Evolutionary conservation across 2,329 filamentous ascomycete genomes (phyloP), one percentile per base, ranked within the genome.

Genomic region (Sphaerulina vaccinii): DNA sequence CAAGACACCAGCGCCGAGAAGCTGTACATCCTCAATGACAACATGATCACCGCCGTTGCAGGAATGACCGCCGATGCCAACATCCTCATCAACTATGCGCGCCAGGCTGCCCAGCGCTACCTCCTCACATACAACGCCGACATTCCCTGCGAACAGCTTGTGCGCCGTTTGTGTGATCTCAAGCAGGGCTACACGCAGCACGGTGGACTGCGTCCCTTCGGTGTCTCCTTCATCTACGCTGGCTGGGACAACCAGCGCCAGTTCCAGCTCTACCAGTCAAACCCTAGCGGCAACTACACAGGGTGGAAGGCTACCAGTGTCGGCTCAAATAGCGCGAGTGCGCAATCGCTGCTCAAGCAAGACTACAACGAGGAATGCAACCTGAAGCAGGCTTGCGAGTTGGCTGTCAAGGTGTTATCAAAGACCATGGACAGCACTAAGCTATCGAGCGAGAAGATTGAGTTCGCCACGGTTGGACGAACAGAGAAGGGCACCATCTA

Each of bases 341-440:
- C 95, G 8, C 91, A 96, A 75, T 96, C 90, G 74, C 75, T 99
- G 73, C 75, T 99, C 72, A 99, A 99, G 82, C 93, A 99, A 74
- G 93, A 99, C 73, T 99, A 99, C 79, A 96, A 97, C 80, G 93
- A 99, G 75, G 91, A 97, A 64, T 97, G 91, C 73, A 87, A 89
- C 61, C 74, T 99, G 68, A 89, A 96, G 77, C 93, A 99, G 77
- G 93, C 95, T 3, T 99, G 93, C 71, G 90, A 87, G 49, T 87
- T 96, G 80, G 93, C 93, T 9, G 93, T 99, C 71, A 99, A 99
- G 82, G 93, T 99, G 58, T 76, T 99, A 61, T 97, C 93, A 82
- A 99, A 99, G 85, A 99, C 93, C 5, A 99, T 99, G 95, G 93
- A 99, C 73, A 96, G 91, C 49, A 97, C 92, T 49, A 99, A 96